phyloP scores from a whole-genome alignment of 2,329 filamentous ascomycete genomes.

The Cytospora mali region DNA sequence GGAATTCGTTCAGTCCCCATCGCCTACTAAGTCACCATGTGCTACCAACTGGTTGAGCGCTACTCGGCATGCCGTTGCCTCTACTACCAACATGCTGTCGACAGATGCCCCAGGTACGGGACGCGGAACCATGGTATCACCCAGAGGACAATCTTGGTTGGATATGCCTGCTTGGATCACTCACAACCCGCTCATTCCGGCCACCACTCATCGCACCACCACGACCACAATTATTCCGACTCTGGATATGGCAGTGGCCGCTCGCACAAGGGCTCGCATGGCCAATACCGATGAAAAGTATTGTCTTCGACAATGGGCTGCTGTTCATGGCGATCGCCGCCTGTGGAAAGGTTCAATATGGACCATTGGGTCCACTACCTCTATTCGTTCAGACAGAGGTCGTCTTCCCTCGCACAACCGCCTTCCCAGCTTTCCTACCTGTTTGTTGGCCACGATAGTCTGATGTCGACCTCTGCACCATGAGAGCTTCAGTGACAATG shows the following conservation, averaged over 20 bases:
- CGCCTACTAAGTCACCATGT: conserved; percentile 61
- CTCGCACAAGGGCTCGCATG: conserved; percentile 46
- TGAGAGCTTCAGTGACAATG: conserved; percentile 29
- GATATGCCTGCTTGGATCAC: conserved; percentile 73
- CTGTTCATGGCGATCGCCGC: conserved; percentile 44
- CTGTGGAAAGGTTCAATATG: conserved; percentile 48
- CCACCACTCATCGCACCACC: conserved; percentile 42
- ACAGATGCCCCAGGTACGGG: conserved; percentile 77
- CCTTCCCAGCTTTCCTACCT: conserved; percentile 54
- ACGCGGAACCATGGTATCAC: conserved; percentile 72
- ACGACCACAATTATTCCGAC: conserved; percentile 51
- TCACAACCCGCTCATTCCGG: conserved; percentile 36
- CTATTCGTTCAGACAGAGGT: conserved; percentile 47
- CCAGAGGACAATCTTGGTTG: conserved; percentile 78
- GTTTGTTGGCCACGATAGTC: conserved; percentile 49
- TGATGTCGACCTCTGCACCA: conserved; percentile 44
- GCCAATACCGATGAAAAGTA: conserved; percentile 54
- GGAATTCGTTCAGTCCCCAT: conserved; percentile 31
- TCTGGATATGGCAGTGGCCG: conserved; percentile 57
- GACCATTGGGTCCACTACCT: conserved; percentile 52
- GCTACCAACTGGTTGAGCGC: conserved; percentile 81
- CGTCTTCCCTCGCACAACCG: conserved; percentile 39
- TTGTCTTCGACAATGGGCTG: conserved; percentile 55
- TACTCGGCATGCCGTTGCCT: conserved; percentile 86
- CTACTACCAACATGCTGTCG: conserved; percentile 85